A percentile compares a stretch with the other conserved stretches of the same genome.
Evolutionary conservation across 345 rosid genomes (phyloP).

Genomic region (Eucalyptus melliodora): DNA sequence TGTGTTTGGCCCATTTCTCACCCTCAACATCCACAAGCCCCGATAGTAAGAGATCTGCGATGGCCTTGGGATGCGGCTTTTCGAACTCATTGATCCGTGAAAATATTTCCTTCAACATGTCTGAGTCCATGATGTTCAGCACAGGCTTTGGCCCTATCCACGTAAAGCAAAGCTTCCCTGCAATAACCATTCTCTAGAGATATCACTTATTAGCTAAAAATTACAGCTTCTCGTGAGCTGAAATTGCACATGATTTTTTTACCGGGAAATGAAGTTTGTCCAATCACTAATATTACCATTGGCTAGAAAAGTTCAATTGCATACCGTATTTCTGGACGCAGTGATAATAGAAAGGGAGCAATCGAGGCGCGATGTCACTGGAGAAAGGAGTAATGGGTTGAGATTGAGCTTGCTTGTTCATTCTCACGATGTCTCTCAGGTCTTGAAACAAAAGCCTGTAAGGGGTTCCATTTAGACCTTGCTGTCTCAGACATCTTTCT

Average conservation of each 20-base stretch:
- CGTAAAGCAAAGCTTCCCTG: too few relatives aligned
- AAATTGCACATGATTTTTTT: neutral
- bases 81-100: too few relatives aligned
- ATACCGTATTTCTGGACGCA: neutral
- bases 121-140: too few relatives aligned
- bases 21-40: too few relatives aligned
- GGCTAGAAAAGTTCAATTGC: neutral
- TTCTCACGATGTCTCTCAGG: neutral
- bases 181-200: neutral
- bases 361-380: neutral
- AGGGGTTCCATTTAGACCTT: neutral
- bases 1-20: too few relatives aligned
- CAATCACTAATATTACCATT: neutral
- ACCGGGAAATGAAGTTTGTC: neutral
- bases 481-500: neutral
- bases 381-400: neutral
- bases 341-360: neutral
- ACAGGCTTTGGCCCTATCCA: too few relatives aligned
- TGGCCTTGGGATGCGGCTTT: too few relatives aligned
- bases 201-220: neutral
- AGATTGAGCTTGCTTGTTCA: neutral
- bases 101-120: too few relatives aligned
- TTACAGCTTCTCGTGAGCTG: neutral
- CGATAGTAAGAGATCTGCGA: accelerated
- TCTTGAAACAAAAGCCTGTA: neutral